Base-by-base conservation (phyloP, 345 rosid genomes). In the Eucalyptus caleyi region DNA sequence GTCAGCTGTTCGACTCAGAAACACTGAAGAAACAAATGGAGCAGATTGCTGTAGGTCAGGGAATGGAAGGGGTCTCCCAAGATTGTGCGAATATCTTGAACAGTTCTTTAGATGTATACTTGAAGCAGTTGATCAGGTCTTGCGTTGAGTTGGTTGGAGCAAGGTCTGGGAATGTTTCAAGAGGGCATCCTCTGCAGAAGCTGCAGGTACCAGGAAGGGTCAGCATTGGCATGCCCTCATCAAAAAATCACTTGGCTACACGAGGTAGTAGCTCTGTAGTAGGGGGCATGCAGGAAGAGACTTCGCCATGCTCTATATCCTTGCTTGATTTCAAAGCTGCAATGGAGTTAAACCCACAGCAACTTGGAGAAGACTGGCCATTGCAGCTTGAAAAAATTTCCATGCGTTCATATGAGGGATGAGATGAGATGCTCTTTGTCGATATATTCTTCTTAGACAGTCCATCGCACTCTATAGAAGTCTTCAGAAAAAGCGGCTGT, bases 121-220 rank as follows among this genome's bases (percentile, higher is more conserved):
- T 90, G 91, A 90, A 88, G 67, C 67, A 85, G 86, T 65, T 88
- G 88, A 90, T 90, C 42, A 86, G 65, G 51, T 86, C 91, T 32
- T 90, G 91, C 19, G 45, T 88, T 50, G 85, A 27, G 23, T 30
- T 90, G 87, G 89, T 86, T 62, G 72, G 83, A 18, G 86, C 86
- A 72, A 82, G 89, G 86, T 32, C 65, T 30, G 60, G n/a, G 30
- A 67, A 86, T 49, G 45, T 67, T 37, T 47, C 49, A 14, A 37
- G n/a, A 24, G 82, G n/a, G 34, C 86, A 81, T 53, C 49, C n/a
- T 86, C 80, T 92, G 72, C 93, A 90, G 87, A 97, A 94, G 93
- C 96, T 93, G 92, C 97, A 93, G 91, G 87, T 89, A 90, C 95
- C 89, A 67, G 93, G 95, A 88, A 94, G 92, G 90, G 89, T 89